Base-by-base conservation (phyloP, 345 rosid genomes). In the Dovyalis caffra region DNA sequence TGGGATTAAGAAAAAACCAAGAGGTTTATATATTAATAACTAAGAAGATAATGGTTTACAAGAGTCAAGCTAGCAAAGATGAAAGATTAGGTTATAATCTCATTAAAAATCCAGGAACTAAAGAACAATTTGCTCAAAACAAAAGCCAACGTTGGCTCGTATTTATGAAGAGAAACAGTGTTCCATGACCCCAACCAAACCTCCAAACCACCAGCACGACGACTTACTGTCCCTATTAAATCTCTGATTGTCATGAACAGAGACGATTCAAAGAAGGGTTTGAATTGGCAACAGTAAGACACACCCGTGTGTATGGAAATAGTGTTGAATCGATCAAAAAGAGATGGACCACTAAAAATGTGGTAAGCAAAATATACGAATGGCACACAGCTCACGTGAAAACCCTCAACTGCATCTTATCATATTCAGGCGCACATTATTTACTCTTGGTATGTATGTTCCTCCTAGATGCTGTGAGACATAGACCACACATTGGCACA, bases 351-450 rank as follows among this genome's bases (percentile, higher is more conserved):
- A 32, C 61, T 3, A 6, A 29, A 6, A 20, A 53, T 53, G 63
- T 9, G 73, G 45, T 33, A 70, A 35, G 32, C 64, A 32, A 66
- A 23, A 23, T 23, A 25, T 11, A 33, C 64, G 64, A 35, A 70
- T 21, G 65, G 10, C 65, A 56, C 51, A 57, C 65, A 15, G 32
- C 74, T 70, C 64, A 70, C 73, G 73, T 70, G 73, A 70, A 70
- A 70, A 70, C 51, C 25, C 63, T 32, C 43, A 21, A n/a, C 60
- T 29, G 21, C 56, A n/a, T 65, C 69, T 10, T 38, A n/a, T 20
- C 67, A 12, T 14, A 34, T 64, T 20, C 68, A 21, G 47, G 45
- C 69, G 15, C 29, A 35, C 49, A 25, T 8, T 35, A 35, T 6
- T 66, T 40, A 40, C 47, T n/a, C 15, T 8, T 10, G 47, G 60